Percentiles rank a stretch among this genome's conserved stretches.
Evolutionary conservation across 2,329 filamentous ascomycete genomes (phyloP).

Genomic region (Capronia coronata): DNA sequence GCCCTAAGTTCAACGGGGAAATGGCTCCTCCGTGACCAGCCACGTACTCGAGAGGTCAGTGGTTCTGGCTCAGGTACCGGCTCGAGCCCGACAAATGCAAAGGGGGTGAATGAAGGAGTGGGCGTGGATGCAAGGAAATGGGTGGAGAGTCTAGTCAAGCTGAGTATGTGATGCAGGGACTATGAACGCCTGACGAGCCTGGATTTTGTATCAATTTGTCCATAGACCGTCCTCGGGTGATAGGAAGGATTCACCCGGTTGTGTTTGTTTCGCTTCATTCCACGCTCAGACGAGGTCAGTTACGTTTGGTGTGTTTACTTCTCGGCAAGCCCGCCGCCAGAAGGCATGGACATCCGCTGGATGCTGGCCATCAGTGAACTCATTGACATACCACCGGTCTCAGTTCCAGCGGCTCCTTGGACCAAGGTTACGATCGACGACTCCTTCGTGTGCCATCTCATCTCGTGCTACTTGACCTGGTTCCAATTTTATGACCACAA

Average conservation of each 20-base stretch:
- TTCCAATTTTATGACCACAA: slow-evolving; percentile 30
- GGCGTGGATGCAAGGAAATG: slow-evolving; percentile 44
- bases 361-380: slow-evolving; percentile 15
- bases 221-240: background rate
- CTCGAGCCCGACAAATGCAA: slow-evolving; percentile 14
- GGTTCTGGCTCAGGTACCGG: slow-evolving; percentile 6
- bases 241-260: background rate
- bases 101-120: slow-evolving; percentile 36
- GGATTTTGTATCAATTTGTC: too few relatives aligned
- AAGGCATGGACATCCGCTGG: slow-evolving; percentile 3
- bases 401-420: slow-evolving; percentile 27
- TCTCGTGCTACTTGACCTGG: slow-evolving; percentile 34
- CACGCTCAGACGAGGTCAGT: too few relatives aligned
- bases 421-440: slow-evolving; percentile 32
- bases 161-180: slow-evolving; percentile 35
- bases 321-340: slow-evolving; percentile 12
- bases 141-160: slow-evolving; percentile 41
- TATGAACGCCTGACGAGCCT: too few relatives aligned
- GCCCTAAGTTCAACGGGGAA: slow-evolving; percentile 24
- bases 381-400: slow-evolving; percentile 8
- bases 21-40: slow-evolving; percentile 29
- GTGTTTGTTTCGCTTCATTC: background rate
- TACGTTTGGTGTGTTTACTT: slow-evolving; percentile 1
- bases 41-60: slow-evolving; percentile 32
- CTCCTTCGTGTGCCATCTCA: slow-evolving; percentile 32